Base-by-base conservation (phyloP, 768 basidiomycete species). In the Cytidiella melzeri region DNA sequence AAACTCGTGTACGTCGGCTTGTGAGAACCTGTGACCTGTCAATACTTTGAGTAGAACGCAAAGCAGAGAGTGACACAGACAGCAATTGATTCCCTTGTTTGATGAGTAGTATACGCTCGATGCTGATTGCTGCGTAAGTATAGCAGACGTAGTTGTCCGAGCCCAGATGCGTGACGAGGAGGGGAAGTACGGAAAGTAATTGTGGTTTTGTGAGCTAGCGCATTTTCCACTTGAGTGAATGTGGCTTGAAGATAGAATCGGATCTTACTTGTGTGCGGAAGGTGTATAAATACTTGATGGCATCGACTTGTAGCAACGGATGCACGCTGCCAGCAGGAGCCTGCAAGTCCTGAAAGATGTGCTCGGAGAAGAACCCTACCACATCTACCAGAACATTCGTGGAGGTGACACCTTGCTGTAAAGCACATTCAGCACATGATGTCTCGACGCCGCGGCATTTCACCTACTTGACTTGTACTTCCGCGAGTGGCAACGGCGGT, bases 61-160 rank as follows among this genome's bases (percentile, higher is more conserved):
- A 51, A 44, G 27, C 28, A 45, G 26, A 30, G 26, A 20, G 43
- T 41, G 39, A 49, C 30, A 72, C 88, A 48, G 51, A 96, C 93
- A 92, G 61, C 21, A 90, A 72, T 54, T 81, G 77, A 3, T 74
- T 75, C 3, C 81, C 80, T 59, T 87, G 83, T 61, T 89, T 92
- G 66, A 97, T 96, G 67, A 83, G 91, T 36, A 99, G 69, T 47
- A 97, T 84, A 5, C 93, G 80, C 61, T 99, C 96, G 61, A 99
- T 94, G n/a, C 94, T 92, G 59, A 97, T 93, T 15, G 96, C 94
- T 7, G 94, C 92, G 66, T 97, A 98, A 0, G 95, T 94, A 60
- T 88, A 95, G 21, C 87, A 85, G 42, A 98, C 95, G 67, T 92
- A 94, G 62, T 92, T 92, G 45, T 76, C 71, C 18, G 90, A 91